Evolutionary conservation across 192 early-diverging fungal species (phyloP).

Genomic region (Glomus cerebriforme): DNA sequence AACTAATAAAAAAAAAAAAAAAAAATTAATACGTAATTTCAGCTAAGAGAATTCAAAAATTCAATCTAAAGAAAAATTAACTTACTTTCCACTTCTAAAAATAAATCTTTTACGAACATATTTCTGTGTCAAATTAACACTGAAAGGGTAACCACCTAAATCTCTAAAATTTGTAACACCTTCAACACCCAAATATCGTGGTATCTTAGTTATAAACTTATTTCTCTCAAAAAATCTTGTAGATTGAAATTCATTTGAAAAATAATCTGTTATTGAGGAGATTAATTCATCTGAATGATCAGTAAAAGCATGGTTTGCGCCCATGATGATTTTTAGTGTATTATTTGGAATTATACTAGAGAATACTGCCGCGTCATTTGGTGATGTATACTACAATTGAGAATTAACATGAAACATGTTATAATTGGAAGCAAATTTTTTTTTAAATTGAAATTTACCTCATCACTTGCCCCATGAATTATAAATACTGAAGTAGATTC

Average conservation of each 20-base stretch:
- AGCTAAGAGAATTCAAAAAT: not conserved
- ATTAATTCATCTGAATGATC: slow-evolving; percentile 33
- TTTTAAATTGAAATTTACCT: not conserved
- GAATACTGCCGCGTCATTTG: slow-evolving; percentile 39
- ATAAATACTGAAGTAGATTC: not conserved
- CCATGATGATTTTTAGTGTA: slow-evolving; percentile 37
- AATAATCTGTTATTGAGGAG: slow-evolving; percentile 33
- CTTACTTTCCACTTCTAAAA: slow-evolving; percentile 49
- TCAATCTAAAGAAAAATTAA: not conserved
- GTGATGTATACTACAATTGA: slow-evolving; percentile 34
- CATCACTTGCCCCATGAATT: not conserved
- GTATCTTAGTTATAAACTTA: slow-evolving; percentile 26
- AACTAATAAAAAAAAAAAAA: not conserved
- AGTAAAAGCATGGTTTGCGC: slow-evolving; percentile 39
- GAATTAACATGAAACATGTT: too few relatives aligned
- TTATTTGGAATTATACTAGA: slow-evolving; percentile 41
- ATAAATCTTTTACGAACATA: slow-evolving; percentile 44
- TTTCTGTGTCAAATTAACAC: not conserved
- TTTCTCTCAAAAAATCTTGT: not conserved
- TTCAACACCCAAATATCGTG: slow-evolving; percentile 44
- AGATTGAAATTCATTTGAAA: slow-evolving; percentile 30
- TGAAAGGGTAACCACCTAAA: slow-evolving; percentile 47
- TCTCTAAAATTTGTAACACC: slow-evolving; percentile 52
- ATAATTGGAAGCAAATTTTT: too few relatives aligned
- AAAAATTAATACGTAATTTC: not conserved